phyloP scores from a whole-genome alignment of 371 early-diverging fungal genomes.

The Mucor sp. region DNA sequence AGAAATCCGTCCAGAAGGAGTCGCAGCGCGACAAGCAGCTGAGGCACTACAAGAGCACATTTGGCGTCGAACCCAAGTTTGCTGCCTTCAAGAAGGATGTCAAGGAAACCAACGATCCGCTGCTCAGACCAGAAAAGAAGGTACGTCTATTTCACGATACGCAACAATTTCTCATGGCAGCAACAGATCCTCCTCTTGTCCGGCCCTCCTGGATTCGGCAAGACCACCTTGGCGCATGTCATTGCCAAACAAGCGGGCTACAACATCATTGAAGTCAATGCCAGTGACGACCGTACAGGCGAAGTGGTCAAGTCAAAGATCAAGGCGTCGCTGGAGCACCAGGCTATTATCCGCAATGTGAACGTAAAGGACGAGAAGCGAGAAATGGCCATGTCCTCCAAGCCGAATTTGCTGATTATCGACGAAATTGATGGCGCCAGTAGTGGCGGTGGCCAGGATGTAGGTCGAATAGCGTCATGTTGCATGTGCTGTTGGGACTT shows the following conservation, averaged over 20 bases:
- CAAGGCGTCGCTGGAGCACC: slow-evolving; percentile 74
- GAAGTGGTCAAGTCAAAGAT: slow-evolving; percentile 73
- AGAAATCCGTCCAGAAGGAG: slow-evolving; percentile 31
- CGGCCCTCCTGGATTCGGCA: slow-evolving; percentile 98
- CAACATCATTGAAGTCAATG: slow-evolving; percentile 95
- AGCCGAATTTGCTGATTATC: slow-evolving; percentile 88
- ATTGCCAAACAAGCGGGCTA: slow-evolving; percentile 93
- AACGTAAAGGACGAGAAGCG: slow-evolving; percentile 2
- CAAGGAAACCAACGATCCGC: slow-evolving; percentile 42
- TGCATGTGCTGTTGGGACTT: background rate
- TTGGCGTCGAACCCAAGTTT: slow-evolving; percentile 19
- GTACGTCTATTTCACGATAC: too few relatives aligned
- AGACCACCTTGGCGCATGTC: slow-evolving; percentile 97
- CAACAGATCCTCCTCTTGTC: slow-evolving; percentile 84
- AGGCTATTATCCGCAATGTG: slow-evolving; percentile 59
- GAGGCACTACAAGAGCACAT: slow-evolving; percentile 29
- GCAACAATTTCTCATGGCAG: background rate
- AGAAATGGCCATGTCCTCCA: slow-evolving; percentile 40
- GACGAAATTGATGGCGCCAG: slow-evolving; percentile 98
- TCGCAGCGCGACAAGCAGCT: slow-evolving; percentile 36
- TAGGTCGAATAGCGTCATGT: background rate
- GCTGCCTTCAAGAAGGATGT: slow-evolving; percentile 9
- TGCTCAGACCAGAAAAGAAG: slow-evolving; percentile 67
- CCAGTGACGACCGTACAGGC: slow-evolving; percentile 96
- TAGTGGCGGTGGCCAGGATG: slow-evolving; percentile 46